These are phyloP conservation scores for Komagataella kurtzmanii DNA, from an alignment of 805 yeast species.

Conservation along the genomic window DNA sequence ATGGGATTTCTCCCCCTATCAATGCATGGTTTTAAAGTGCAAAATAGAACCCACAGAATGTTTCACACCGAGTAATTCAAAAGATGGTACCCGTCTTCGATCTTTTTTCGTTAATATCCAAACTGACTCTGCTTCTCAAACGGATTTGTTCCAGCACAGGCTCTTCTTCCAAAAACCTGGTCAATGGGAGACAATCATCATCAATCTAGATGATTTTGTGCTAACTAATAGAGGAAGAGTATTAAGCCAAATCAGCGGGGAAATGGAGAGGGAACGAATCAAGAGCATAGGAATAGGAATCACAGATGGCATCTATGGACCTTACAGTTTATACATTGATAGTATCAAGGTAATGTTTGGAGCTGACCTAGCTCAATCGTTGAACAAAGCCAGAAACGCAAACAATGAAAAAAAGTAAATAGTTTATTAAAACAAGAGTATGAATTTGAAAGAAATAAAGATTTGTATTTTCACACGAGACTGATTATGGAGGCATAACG, in stretches of 20 bases:
- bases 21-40: conserved; percentile 55
- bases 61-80: neutral
- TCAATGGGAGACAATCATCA: conserved; percentile 72
- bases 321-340: conserved; percentile 55
- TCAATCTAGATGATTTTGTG: conserved; percentile 68
- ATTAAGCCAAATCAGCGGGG: conserved; percentile 39
- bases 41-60: conserved; percentile 36
- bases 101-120: conserved; percentile 72
- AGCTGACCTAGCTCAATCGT: conserved; percentile 27
- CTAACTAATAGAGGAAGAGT: conserved; percentile 66
- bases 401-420: conserved; percentile 1
- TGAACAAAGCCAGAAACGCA: conserved; percentile 21
- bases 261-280: conserved; percentile 48
- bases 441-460: neutral
- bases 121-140: conserved; percentile 63
- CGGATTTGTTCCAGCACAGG: conserved; percentile 76
- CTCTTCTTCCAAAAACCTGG: conserved; percentile 60
- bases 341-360: conserved; percentile 61
- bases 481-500: too few relatives aligned
- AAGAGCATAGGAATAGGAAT: conserved; percentile 70
- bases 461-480: neutral
- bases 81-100: conserved; percentile 20
- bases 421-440: neutral
- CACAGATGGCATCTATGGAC: conserved; percentile 67
- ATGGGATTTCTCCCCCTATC: conserved; percentile 62